Evolutionary conservation across 805 yeast genomes (phyloP), one percentile per base, ranked within the genome.

Genomic region (Torulaspora quercuum): DNA sequence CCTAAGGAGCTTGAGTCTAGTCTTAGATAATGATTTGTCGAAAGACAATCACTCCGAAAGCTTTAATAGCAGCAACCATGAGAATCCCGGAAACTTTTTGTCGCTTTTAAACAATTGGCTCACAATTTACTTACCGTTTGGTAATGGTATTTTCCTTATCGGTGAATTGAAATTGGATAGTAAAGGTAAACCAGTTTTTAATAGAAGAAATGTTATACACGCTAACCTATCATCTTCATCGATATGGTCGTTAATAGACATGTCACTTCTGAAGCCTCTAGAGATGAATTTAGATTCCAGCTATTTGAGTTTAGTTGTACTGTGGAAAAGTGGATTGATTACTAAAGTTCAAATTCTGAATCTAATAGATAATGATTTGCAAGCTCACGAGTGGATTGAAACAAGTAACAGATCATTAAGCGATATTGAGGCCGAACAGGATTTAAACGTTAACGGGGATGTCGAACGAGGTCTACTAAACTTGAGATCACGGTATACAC

Each of bases 271-370:
- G 6, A 50, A 42, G 17, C 53, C 63, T 14, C 37, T 52, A 18
- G 54, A 50, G 15, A 24, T 53, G 17, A 44, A 47, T 29, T 28
- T 37, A 9, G 21, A 42, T 4, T 21, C 44, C n/a, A 40, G 51
- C 19, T 55, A 45, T 23, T 37, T 69, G 13, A 60, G 63, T 27
- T 43, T 73, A 3, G 60, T 69, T 53, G 64, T 68, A 1, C 59
- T 80, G 21, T 78, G 85, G 84, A 81, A 80, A 50, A 75, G 83
- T 46, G 80, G 80, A 44, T 69, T 75, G 2, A 68, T 74, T 1
- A 71, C 78, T 9, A 59, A 68, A 25, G 45, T 75, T n/a, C 68
- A 68, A 39, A 47, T 59, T 9, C 44, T 67, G 24, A 55, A 59
- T 9, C 37, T 67, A 12, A 33, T 41, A 10, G 50, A 58, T 22